phyloP scores from a whole-genome alignment of 371 early-diverging fungal species.

The Haplosporangium sp. region DNA sequence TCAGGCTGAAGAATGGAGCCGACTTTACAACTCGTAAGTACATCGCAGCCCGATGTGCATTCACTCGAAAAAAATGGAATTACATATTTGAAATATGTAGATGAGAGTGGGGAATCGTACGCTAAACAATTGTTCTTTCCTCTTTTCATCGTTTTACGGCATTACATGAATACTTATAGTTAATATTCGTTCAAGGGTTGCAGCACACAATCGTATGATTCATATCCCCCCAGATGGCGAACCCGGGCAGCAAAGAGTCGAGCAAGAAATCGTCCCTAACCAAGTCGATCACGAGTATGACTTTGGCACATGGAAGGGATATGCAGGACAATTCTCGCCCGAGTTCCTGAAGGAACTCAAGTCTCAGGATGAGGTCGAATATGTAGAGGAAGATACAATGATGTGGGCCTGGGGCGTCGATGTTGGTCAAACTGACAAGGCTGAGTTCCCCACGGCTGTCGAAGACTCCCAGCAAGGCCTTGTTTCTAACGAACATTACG shows the following conservation, averaged over 20 bases:
- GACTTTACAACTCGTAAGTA: conserved; percentile 35
- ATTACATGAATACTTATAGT: conserved; percentile 8
- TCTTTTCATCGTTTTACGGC: neutral
- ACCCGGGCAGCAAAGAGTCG: neutral
- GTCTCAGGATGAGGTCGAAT: conserved; percentile 37
- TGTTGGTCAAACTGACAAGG: neutral
- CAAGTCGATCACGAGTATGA: conserved; percentile 53
- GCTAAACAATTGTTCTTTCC: neutral
- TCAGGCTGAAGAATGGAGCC: conserved; percentile 36
- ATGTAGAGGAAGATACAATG: conserved; percentile 49
- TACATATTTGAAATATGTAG: neutral
- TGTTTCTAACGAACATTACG: neutral
- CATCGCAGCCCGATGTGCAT: neutral
- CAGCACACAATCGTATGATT: conserved; percentile 32
- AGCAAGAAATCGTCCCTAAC: conserved; percentile 29
- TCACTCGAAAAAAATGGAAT: neutral
- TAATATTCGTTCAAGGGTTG: conserved; percentile 30
- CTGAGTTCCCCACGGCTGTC: neutral
- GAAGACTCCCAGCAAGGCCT: neutral
- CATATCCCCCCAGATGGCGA: conserved; percentile 1
- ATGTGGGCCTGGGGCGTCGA: conserved; percentile 53
- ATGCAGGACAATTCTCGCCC: conserved; percentile 48
- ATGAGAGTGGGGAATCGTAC: too few relatives aligned
- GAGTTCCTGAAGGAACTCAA: conserved; percentile 45
- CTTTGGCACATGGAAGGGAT: conserved; percentile 53